Percentiles rank a stretch among this genome's conserved stretches.
phyloP scores from a whole-genome alignment of 495 filamentous ascomycete genomes.

The Penicillium fimorum region DNA sequence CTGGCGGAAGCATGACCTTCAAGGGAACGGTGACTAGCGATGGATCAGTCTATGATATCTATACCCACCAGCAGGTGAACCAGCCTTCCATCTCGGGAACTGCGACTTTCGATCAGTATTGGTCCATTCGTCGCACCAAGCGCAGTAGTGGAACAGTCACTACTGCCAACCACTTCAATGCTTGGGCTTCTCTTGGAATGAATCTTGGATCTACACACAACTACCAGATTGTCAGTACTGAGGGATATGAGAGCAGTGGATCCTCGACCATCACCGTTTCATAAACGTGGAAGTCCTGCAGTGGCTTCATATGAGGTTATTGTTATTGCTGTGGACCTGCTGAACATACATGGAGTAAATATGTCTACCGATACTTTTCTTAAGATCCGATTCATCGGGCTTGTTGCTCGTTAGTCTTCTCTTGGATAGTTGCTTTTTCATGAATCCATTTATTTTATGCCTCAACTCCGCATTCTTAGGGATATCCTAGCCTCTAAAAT shows the following conservation, averaged over 20 bases:
- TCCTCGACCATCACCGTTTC: constrained; percentile 50
- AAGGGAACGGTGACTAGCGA: constrained; percentile 58
- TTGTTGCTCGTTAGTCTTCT: background rate
- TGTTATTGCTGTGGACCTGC: background rate
- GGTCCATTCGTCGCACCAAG: constrained; percentile 55
- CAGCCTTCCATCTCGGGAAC: constrained; percentile 60
- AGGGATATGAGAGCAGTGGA: constrained; percentile 58
- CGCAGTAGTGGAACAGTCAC: constrained; percentile 54
- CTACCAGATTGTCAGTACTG: constrained; percentile 61
- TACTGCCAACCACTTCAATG: constrained; percentile 60
- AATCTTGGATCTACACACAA: constrained; percentile 49
- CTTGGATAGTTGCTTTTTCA: background rate
- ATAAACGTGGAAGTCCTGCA: background rate
- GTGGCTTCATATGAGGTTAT: background rate
- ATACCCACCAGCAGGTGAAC: constrained; percentile 56
- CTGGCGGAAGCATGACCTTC: constrained; percentile 41
- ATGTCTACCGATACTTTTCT: background rate
- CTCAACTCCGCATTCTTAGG: background rate
- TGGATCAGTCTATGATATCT: constrained; percentile 64
- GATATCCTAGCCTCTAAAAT: too few relatives aligned
- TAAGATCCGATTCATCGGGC: background rate
- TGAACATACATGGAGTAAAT: background rate
- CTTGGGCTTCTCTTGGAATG: constrained; percentile 53
- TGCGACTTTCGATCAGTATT: constrained; percentile 61
- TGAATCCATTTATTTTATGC: background rate